These are phyloP conservation scores for Fonsecaea multimorphosa DNA, from an alignment of 2,329 filamentous ascomycete genomes.

Conservation along the genomic window DNA sequence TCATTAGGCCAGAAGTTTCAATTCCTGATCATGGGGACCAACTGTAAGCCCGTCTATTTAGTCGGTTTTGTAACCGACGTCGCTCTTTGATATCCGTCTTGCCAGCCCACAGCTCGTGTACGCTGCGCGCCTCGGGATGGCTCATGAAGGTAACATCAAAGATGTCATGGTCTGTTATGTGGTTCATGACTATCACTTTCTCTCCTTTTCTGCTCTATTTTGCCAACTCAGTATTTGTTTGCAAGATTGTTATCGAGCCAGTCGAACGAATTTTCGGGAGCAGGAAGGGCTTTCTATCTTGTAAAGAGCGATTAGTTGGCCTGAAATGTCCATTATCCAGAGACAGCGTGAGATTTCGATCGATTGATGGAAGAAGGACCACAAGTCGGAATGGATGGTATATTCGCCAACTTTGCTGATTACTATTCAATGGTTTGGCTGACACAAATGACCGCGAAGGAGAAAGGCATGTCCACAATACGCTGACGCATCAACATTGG, in stretches of 20 bases:
- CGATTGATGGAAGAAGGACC: background rate
- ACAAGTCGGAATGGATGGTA: background rate
- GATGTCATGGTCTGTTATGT: background rate
- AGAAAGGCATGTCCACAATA: background rate
- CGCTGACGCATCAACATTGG: background rate
- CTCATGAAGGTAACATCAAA: conserved; percentile 21
- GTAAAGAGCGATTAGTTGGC: background rate
- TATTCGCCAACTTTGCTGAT: conserved; percentile 3
- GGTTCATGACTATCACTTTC: conserved; percentile 1
- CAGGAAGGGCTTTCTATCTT: background rate
- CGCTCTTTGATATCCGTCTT: conserved; percentile 38
- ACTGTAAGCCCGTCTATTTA: conserved; percentile 42
- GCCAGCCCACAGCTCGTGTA: conserved; percentile 42
- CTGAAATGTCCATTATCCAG: background rate
- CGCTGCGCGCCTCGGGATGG: conserved; percentile 18
- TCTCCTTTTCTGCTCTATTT: background rate
- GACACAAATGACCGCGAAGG: background rate
- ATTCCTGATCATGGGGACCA: background rate
- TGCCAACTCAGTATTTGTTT: background rate
- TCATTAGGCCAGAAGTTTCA: background rate
- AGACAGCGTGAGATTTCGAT: background rate
- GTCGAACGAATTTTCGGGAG: background rate
- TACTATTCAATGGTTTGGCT: conserved; percentile 16
- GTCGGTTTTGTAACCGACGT: conserved; percentile 42
- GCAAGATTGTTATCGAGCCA: background rate